A percentile compares a stretch with the other conserved stretches of the same genome.
Conservation (phyloP, 495 filamentous ascomycete genomes). For the Aspergillus saccharolyticus region DNA sequence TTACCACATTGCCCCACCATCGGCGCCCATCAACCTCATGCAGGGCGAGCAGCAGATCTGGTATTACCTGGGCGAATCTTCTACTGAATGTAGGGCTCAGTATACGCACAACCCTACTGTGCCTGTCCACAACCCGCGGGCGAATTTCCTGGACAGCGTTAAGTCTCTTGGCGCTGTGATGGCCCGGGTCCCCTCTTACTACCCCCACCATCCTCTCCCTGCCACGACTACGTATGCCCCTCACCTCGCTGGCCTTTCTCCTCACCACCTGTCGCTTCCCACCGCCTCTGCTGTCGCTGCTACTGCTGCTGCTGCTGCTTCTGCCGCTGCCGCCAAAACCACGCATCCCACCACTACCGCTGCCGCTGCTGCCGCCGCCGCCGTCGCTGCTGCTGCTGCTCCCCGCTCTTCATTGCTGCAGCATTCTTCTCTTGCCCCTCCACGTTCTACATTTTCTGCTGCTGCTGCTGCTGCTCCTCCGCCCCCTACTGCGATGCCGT, state of each 20-base stretch:
- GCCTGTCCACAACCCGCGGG: constrained; percentile 50
- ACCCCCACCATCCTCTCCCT: constrained; percentile 29
- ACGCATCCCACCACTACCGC: constrained; percentile 19
- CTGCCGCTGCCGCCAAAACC: constrained; percentile 20
- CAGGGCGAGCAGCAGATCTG: constrained; percentile 73
- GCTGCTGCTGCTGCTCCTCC: constrained; percentile 32
- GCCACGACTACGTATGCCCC: constrained; percentile 24
- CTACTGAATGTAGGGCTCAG: constrained; percentile 87
- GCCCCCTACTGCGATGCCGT: constrained; percentile 43
- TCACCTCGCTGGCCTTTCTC: constrained; percentile 16
- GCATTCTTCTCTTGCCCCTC: constrained; percentile 31
- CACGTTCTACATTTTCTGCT: constrained; percentile 35
- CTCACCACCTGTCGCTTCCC: constrained; percentile 19
- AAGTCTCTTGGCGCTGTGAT: constrained; percentile 39
- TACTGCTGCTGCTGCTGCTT: constrained; percentile 12
- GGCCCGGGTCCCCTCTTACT: constrained; percentile 29
- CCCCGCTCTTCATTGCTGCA: constrained; percentile 36
- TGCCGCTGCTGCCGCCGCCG: constrained; percentile 15
- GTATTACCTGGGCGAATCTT: constrained; percentile 82
- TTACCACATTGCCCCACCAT: constrained; percentile 41
- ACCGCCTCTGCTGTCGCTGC: constrained; percentile 16
- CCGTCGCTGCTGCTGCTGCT: constrained; percentile 18
- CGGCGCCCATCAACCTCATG: constrained; percentile 59
- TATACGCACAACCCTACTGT: constrained; percentile 78
- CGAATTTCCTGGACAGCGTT: constrained; percentile 56